A percentile compares a stretch with the other conserved stretches of the same genome.
phyloP scores from a whole-genome alignment of 2,329 filamentous ascomycete species.

The Botryotinia convoluta region DNA sequence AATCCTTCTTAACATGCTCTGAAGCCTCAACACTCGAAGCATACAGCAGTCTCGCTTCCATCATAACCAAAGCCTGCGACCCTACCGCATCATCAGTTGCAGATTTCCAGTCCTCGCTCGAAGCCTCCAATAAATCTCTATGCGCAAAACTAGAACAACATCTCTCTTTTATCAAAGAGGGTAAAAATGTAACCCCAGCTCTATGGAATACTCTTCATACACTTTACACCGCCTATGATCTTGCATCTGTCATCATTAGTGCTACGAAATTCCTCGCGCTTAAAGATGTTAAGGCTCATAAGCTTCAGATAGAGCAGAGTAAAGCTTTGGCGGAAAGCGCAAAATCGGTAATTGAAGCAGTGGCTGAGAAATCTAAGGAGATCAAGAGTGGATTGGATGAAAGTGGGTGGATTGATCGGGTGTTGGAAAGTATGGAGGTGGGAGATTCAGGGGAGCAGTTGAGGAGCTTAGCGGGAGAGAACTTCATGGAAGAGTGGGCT shows the following conservation, averaged over 20 bases:
- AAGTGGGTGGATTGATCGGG: constrained; percentile 39
- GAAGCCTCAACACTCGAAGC: constrained; percentile 27
- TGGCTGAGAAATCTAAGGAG: constrained; percentile 26
- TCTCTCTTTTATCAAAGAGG: constrained; percentile 9
- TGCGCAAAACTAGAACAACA: constrained; percentile 23
- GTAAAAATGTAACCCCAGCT: background rate
- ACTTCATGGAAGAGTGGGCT: constrained; percentile 38
- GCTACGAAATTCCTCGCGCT: constrained; percentile 28
- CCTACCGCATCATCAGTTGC: constrained; percentile 18
- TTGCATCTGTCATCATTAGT: constrained; percentile 26
- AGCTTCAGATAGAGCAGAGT: constrained; percentile 25
- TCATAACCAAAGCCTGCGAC: constrained; percentile 27
- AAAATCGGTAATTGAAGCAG: constrained; percentile 23
- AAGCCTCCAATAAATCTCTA: constrained; percentile 25
- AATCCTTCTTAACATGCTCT: constrained; percentile 24
- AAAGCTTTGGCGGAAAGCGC: constrained; percentile 21
- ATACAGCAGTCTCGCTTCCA: constrained; percentile 28
- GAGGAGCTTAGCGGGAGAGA: constrained; percentile 31
- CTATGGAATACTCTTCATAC: constrained; percentile 28
- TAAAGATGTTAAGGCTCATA: constrained; percentile 24
- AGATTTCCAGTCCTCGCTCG: constrained; percentile 22
- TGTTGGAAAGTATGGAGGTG: constrained; percentile 29
- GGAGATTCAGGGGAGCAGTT: constrained; percentile 24
- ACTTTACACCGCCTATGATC: constrained; percentile 35
- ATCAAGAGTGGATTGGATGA: constrained; percentile 37